These are phyloP conservation scores for Leccinum subspadiceum DNA, from an alignment of 1,284 basidiomycete species.

Conservation along the genomic window DNA sequence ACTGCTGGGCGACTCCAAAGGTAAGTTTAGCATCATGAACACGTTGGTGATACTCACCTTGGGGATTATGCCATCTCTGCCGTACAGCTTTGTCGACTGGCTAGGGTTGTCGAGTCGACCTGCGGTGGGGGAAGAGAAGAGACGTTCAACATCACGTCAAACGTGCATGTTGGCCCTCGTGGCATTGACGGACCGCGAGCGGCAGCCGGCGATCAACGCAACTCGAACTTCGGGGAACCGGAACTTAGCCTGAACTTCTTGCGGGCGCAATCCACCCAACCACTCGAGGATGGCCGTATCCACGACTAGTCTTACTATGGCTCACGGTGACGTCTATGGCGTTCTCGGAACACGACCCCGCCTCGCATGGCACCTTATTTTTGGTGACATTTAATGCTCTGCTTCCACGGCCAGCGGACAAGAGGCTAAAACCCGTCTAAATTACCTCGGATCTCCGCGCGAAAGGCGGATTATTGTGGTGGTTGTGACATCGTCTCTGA, in stretches of 20 bases:
- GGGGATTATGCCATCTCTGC: not conserved
- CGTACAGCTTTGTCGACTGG: not conserved
- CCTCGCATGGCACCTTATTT: constrained; percentile 11
- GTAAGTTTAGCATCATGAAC: constrained; percentile 6
- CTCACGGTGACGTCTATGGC: constrained; percentile 13
- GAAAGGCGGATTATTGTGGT: not conserved
- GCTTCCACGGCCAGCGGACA: not conserved
- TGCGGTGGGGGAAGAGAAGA: constrained; percentile 12
- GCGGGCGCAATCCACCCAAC: constrained; percentile 4
- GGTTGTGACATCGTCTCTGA: constrained; percentile 1
- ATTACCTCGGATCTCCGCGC: constrained; percentile 2
- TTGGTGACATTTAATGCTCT: not conserved
- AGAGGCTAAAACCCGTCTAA: not conserved
- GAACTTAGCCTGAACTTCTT: not conserved
- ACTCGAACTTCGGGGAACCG: not conserved
- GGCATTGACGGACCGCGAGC: constrained; percentile 11
- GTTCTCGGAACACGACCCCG: constrained; percentile 10
- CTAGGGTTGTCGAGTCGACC: constrained; percentile 6
- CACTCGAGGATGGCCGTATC: constrained; percentile 17
- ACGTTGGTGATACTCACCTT: not conserved
- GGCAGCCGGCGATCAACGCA: constrained; percentile 16
- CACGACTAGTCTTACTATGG: not conserved
- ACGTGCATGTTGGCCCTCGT: constrained; percentile 11
- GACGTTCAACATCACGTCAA: constrained; percentile 5
- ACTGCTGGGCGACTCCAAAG: not conserved